These are phyloP conservation scores for Alternaria incomplexa DNA, from an alignment of 2,329 filamentous ascomycete species.

Conservation along the genomic window DNA sequence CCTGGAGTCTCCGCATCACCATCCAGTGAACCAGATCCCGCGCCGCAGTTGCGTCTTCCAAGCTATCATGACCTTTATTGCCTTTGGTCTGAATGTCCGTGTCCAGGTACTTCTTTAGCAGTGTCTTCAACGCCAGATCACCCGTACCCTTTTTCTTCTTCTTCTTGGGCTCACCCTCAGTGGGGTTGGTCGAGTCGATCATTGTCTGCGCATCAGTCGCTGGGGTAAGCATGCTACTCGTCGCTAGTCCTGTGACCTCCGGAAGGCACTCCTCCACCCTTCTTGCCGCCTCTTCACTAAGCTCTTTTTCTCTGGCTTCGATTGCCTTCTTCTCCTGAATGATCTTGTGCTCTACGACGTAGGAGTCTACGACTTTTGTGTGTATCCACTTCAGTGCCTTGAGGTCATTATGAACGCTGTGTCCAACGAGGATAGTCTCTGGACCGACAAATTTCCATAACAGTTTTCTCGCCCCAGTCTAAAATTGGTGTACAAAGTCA, in stretches of 20 bases:
- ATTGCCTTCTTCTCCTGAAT: constrained; percentile 6
- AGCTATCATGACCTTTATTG: constrained; percentile 75
- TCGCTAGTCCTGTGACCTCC: background rate
- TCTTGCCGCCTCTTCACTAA: background rate
- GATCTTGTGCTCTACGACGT: constrained; percentile 27
- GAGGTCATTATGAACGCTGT: constrained; percentile 54
- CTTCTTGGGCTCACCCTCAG: constrained; percentile 1
- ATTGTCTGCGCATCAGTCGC: background rate
- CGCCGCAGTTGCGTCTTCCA: constrained; percentile 88
- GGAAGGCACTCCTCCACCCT: background rate
- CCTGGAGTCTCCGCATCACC: constrained; percentile 20
- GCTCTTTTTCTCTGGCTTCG: constrained; percentile 6
- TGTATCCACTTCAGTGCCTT: constrained; percentile 58
- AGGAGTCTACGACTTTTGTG: constrained; percentile 54
- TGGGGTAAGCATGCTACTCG: background rate
- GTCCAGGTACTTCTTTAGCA: constrained; percentile 79
- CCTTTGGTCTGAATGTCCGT: constrained; percentile 84
- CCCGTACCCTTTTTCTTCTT: constrained; percentile 5
- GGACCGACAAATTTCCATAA: constrained; percentile 55
- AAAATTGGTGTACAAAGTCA: background rate
- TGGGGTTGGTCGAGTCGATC: background rate
- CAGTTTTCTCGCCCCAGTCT: constrained; percentile 48
- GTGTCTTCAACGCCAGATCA: constrained; percentile 68
- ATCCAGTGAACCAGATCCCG: constrained; percentile 92
- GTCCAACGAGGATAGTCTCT: constrained; percentile 58